phyloP scores from a whole-genome alignment of 139 green algal species.

The Chlamydomonas urium region DNA sequence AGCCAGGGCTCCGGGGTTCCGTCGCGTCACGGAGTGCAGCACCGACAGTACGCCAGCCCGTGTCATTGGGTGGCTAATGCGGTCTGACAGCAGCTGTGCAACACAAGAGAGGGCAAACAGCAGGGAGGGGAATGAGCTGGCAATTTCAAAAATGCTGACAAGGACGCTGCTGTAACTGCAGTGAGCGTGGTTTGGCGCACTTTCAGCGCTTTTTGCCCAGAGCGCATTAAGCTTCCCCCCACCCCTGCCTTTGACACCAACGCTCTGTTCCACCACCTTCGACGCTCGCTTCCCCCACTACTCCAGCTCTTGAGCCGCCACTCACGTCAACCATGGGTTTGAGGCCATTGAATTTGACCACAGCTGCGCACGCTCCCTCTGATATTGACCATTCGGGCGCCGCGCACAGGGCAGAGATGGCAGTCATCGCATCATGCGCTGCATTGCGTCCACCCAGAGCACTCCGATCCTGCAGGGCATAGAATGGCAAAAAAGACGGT shows the following conservation, averaged over 20 bases:
- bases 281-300: no score
- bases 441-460: constrained; percentile 35
- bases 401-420: constrained; percentile 23
- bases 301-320: no score
- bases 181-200: no score
- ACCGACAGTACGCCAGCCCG: constrained; percentile 21
- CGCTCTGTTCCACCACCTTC: no score
- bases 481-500: no score
- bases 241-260: no score
- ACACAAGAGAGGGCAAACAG: no score
- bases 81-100: constrained; percentile 27
- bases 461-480: constrained; percentile 28
- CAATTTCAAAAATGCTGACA: no score
- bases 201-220: no score
- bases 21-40: constrained; percentile 30
- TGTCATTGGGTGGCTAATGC: constrained; percentile 36
- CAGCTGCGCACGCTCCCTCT: constrained; percentile 15
- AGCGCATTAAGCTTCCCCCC: no score
- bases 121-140: no score
- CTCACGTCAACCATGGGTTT: constrained; percentile 25
- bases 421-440: constrained; percentile 21
- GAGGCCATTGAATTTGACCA: background rate
- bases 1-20: constrained; percentile 4
- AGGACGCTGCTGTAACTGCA: no score
- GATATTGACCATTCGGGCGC: constrained; percentile 23